A percentile compares a stretch with the other conserved stretches of the same genome.
Evolutionary conservation across 345 rosid species (phyloP).

Genomic region (Citrus sinensis): DVS_A1.0 CM039165.1:38649001-38649500

Average conservation of each 20-base stretch:
- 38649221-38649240: no score
- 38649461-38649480: not conserved
- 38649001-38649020: constrained; percentile 39
- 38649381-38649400: not conserved
- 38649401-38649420: not conserved
- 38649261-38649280: constrained; percentile 13
- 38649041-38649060: constrained; percentile 33
- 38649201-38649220: no score
- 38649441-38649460: not conserved
- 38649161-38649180: not conserved
- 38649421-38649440: not conserved
- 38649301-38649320: constrained; percentile 14
- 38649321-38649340: constrained; percentile 23
- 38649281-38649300: constrained; percentile 17
- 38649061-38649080: constrained; percentile 19
- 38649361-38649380: not conserved
- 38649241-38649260: not conserved
- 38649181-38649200: no score
- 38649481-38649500: not conserved
- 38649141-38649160: constrained; percentile 3
- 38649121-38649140: no score
- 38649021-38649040: constrained; percentile 30
- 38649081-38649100: not conserved
- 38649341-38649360: constrained; percentile 8
- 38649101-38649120: not conserved